Evolutionary conservation across 2,329 filamentous ascomycete genomes (phyloP).

Genomic region (Cladophialophora immunda): DNA sequence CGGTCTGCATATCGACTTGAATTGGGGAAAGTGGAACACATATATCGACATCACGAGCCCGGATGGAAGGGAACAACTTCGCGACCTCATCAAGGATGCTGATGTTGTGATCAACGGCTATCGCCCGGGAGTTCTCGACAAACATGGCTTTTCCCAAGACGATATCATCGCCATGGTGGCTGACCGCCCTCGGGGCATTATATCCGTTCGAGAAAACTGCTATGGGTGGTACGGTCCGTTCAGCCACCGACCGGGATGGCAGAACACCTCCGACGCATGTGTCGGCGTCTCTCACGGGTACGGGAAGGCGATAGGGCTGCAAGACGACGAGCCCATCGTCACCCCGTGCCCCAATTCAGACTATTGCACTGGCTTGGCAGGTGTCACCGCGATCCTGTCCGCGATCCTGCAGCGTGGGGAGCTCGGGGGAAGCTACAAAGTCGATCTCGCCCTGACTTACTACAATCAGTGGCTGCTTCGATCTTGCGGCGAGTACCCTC

Average conservation of each 20-base stretch:
- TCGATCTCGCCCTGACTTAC: slow-evolving; percentile 37
- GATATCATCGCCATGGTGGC: slow-evolving; percentile 51
- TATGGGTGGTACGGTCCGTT: slow-evolving; percentile 59
- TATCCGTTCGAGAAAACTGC: slow-evolving; percentile 61
- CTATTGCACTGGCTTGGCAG: slow-evolving; percentile 76
- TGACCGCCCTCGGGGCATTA: slow-evolving; percentile 52
- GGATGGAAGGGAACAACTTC: slow-evolving; percentile 50
- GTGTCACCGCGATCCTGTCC: slow-evolving; percentile 70
- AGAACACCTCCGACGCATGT: slow-evolving; percentile 59
- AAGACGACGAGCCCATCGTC: slow-evolving; percentile 47
- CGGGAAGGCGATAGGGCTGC: slow-evolving; percentile 46
- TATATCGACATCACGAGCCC: slow-evolving; percentile 61
- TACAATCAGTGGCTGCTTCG: slow-evolving; percentile 55
- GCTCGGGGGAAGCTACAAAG: slow-evolving; percentile 51
- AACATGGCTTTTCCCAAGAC: slow-evolving; percentile 65
- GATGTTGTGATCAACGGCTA: slow-evolving; percentile 66
- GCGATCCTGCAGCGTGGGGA: slow-evolving; percentile 70
- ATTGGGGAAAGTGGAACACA: slow-evolving; percentile 73
- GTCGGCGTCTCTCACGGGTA: slow-evolving; percentile 48
- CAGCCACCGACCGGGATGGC: slow-evolving; percentile 57
- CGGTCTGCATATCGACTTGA: slow-evolving; percentile 76
- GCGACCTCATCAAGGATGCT: slow-evolving; percentile 55
- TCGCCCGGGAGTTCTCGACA: slow-evolving; percentile 58
- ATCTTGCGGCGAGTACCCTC: slow-evolving; percentile 50
- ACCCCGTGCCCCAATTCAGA: slow-evolving; percentile 62